A percentile compares a stretch with the other conserved stretches of the same genome.
Evolutionary conservation across 2,329 filamentous ascomycete genomes (phyloP).

Genomic region (Fusarium sp.): DNA sequence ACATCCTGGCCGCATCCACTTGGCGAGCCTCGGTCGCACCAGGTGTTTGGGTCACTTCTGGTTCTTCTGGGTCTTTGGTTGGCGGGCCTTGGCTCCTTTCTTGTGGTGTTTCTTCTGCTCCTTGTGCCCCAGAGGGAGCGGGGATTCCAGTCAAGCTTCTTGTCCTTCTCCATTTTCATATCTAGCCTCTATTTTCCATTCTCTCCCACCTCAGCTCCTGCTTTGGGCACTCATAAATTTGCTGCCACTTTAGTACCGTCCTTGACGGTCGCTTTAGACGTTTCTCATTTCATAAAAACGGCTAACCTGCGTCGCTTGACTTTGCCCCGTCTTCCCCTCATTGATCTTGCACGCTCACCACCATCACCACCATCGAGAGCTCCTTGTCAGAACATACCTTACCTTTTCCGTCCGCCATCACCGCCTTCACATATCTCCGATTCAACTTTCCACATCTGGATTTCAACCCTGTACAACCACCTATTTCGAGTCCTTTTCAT

Average conservation of each 20-base stretch:
- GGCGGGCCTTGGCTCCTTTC: constrained; percentile 20
- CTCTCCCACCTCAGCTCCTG: constrained; percentile 22
- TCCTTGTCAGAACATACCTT: constrained; percentile 8
- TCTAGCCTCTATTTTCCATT: constrained; percentile 39
- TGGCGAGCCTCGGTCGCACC: constrained; percentile 39
- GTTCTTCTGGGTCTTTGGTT: constrained; percentile 13
- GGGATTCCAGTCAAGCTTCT: constrained; percentile 43
- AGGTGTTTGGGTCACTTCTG: constrained; percentile 35
- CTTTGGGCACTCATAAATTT: constrained; percentile 12
- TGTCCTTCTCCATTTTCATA: constrained; percentile 42
- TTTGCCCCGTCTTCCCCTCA: constrained; percentile 16
- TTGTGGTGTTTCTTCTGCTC: constrained; percentile 33
- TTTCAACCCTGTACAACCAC: background rate
- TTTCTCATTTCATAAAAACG: background rate
- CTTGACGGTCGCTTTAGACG: constrained; percentile 19
- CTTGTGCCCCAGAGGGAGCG: constrained; percentile 27
- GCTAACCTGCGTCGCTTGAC: constrained; percentile 1
- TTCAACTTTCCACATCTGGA: background rate
- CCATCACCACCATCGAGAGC: constrained; percentile 14
- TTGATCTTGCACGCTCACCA: constrained; percentile 11
- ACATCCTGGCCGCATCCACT: constrained; percentile 37
- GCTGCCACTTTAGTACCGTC: constrained; percentile 10
- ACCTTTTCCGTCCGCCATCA: constrained; percentile 3
- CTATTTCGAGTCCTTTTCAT: background rate
- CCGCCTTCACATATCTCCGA: constrained; percentile 2